These are phyloP conservation scores for Viola pubescens DNA, from an alignment of 441 rosid genomes.

Conservation along the genomic window DNA sequence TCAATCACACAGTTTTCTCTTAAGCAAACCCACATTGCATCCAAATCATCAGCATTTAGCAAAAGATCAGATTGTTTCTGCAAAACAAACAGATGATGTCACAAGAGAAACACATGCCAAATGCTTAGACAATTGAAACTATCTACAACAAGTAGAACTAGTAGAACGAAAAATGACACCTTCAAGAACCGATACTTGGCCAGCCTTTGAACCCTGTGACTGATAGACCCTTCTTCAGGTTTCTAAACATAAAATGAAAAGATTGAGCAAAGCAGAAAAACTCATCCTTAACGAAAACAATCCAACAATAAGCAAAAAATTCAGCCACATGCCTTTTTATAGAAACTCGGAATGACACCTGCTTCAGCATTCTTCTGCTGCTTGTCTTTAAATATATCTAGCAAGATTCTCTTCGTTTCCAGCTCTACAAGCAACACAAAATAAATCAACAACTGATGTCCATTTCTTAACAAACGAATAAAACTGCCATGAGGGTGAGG, in stretches of 20 bases:
- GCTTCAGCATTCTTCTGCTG: conserved; percentile 87
- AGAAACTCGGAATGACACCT: conserved; percentile 84
- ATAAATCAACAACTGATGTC: background rate
- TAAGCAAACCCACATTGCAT: conserved; percentile 98
- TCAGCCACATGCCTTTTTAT: conserved; percentile 68
- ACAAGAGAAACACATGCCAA: conserved; percentile 11
- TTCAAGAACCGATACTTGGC: conserved; percentile 88
- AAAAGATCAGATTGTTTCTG: conserved; percentile 98
- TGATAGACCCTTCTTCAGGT: conserved; percentile 97
- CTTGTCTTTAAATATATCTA: conserved; percentile 93
- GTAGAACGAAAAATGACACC: conserved; percentile 30
- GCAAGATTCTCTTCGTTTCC: conserved; percentile 93
- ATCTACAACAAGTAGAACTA: conserved; percentile 3
- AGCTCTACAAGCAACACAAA: conserved; percentile 48
- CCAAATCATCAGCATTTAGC: conserved; percentile 92
- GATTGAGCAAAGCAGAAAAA: background rate
- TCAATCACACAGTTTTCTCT: conserved; percentile 98
- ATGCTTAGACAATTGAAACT: conserved; percentile 6
- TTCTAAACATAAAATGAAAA: conserved; percentile 46
- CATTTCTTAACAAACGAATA: background rate
- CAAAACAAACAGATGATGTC: conserved; percentile 13
- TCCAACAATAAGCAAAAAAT: conserved; percentile 8
- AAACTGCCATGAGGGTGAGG: background rate
- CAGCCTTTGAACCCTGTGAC: conserved; percentile 86
- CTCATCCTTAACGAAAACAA: background rate